phyloP scores from a whole-genome alignment of 768 basidiomycete genomes.

The Filobasidium floriforme region DNA sequence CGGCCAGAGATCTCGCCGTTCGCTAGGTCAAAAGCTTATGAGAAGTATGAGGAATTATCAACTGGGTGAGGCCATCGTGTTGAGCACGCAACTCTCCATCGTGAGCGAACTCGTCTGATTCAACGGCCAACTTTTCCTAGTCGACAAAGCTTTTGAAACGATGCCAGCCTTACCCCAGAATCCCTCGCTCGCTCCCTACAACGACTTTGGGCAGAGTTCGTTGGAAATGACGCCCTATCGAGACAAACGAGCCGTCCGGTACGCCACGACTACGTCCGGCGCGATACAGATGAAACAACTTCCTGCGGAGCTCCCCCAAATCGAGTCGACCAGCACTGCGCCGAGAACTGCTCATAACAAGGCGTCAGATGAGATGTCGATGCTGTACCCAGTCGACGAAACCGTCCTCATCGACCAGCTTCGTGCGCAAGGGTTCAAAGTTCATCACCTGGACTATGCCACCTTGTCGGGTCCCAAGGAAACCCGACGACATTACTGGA shows the following conservation, averaged over 20 bases:
- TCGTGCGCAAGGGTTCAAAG: background rate
- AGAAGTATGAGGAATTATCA: too few species aligned
- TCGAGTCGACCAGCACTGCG: too few species aligned
- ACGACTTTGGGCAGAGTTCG: background rate
- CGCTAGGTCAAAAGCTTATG: too few species aligned
- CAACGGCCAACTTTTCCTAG: background rate
- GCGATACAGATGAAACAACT: too few species aligned
- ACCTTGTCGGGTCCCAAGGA: background rate
- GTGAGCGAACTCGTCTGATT: too few species aligned
- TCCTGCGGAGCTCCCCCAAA: too few species aligned
- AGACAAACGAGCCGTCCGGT: too few species aligned
- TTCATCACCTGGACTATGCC: background rate
- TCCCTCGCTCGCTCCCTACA: background rate
- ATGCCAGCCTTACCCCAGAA: background rate
- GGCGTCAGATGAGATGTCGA: background rate
- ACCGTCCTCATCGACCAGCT: background rate
- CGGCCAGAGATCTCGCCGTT: too few species aligned
- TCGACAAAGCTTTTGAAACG: background rate
- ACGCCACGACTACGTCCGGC: too few species aligned
- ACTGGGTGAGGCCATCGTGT: too few species aligned
- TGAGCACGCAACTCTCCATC: too few species aligned
- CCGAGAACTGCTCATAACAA: background rate
- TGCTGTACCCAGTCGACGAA: background rate
- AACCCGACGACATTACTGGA: background rate
- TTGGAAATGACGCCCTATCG: background rate